Percentiles rank a stretch among this genome's conserved stretches.
Evolutionary conservation across 495 filamentous ascomycete genomes (phyloP).

Genomic region (Xylaria palmicola): DNA sequence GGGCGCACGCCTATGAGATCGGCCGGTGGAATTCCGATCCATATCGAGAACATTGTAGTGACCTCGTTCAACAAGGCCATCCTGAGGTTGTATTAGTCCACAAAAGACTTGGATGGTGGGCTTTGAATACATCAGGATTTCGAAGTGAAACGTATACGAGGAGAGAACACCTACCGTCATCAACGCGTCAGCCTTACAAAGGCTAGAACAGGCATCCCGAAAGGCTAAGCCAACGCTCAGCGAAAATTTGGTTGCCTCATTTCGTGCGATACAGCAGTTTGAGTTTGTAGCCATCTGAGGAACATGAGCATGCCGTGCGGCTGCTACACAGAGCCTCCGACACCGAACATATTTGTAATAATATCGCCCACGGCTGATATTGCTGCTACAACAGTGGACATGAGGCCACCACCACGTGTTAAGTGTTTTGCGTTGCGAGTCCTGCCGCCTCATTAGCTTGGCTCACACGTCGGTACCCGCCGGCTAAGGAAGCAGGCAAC

Average conservation of each 20-base stretch:
- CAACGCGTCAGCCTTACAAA: conserved; percentile 19
- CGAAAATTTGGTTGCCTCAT: conserved; percentile 21
- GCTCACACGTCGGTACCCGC: background rate
- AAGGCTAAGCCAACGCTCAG: conserved; percentile 3
- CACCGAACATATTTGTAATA: conserved; percentile 31
- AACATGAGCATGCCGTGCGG: conserved; percentile 25
- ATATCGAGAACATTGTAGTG: conserved; percentile 21
- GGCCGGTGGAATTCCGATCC: conserved; percentile 18
- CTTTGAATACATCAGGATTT: background rate
- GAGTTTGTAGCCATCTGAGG: conserved; percentile 21
- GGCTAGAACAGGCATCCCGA: conserved; percentile 9
- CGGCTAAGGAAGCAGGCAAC: conserved; percentile 16
- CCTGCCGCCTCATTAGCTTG: conserved; percentile 17
- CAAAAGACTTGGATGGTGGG: background rate
- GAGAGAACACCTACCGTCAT: conserved; percentile 18
- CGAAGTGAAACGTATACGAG: conserved; percentile 16
- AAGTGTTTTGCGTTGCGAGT: conserved; percentile 20
- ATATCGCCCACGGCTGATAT: conserved; percentile 24
- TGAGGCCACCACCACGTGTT: conserved; percentile 17
- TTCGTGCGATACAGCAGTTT: conserved; percentile 20
- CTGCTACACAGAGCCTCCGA: conserved; percentile 23
- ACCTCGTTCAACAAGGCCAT: conserved; percentile 15
- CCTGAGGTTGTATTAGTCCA: background rate
- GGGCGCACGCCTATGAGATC: conserved; percentile 23
- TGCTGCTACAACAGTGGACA: conserved; percentile 20